Evolutionary conservation across 2,329 filamentous ascomycete genomes (phyloP).

Genomic region (Colletotrichum sp.): DNA sequence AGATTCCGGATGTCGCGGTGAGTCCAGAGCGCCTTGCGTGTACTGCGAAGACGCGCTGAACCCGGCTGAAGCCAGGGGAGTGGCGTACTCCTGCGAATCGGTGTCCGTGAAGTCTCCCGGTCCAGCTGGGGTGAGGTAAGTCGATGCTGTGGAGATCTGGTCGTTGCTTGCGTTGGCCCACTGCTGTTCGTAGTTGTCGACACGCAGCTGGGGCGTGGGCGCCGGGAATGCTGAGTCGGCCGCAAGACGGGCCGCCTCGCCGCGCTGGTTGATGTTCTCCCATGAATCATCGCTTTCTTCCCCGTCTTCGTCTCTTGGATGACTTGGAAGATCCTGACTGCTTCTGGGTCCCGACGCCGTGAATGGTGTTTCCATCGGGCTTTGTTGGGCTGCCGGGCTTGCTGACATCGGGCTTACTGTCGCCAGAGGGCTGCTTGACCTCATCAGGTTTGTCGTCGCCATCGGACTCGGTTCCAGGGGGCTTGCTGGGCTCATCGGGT

Average conservation of each 20-base stretch:
- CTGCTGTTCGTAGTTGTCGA: constrained; percentile 6
- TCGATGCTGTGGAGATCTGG: constrained; percentile 5
- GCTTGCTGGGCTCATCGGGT: background rate
- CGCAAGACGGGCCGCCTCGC: background rate
- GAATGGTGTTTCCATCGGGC: background rate
- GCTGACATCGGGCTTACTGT: background rate
- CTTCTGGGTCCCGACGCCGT: background rate
- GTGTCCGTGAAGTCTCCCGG: constrained; percentile 15
- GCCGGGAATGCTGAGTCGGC: background rate
- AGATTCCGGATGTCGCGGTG: background rate
- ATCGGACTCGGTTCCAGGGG: background rate
- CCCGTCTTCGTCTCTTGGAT: constrained; percentile 17
- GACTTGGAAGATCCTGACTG: constrained; percentile 9
- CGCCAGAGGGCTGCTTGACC: background rate
- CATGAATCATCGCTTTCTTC: constrained; percentile 22
- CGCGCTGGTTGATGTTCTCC: constrained; percentile 9
- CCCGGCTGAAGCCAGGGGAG: constrained; percentile 11
- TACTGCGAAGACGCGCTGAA: constrained; percentile 12
- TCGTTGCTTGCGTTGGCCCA: constrained; percentile 15
- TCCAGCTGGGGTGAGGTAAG: background rate
- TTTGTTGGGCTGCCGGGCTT: background rate
- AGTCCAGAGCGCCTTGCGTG: background rate
- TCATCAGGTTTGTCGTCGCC: background rate
- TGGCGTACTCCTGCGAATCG: constrained; percentile 15
- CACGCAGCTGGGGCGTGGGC: background rate